Evolutionary conservation across 2,329 filamentous ascomycete species (phyloP), one percentile per base, ranked within the genome.

Genomic region (Pseudonectria foliicola): DNA sequence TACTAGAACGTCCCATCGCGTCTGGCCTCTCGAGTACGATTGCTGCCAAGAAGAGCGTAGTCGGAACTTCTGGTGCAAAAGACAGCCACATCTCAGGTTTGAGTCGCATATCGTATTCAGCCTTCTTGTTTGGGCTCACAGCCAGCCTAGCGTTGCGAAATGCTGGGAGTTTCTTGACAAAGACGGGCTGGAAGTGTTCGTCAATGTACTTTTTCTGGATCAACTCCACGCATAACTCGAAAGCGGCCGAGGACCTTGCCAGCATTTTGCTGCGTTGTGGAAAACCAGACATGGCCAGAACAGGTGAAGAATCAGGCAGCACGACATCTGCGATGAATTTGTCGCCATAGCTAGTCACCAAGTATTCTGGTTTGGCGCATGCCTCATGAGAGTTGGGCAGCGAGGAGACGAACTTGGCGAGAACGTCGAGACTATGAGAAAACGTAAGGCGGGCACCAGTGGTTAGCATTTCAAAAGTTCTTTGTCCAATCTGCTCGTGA

Each of bases 131-230:
- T 15, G 78, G 78, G 43, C 77, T 83, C n/a, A 95, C 70, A 0
- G 89, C 88, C 5, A 95, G 64, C 1, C 79, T 73, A 3, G 89
- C 88, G 56, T 95, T 95, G n/a, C 85, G 74, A 83, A 93, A 90
- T 0, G 67, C 71, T 4, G 87, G 89, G 0, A 92, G 67, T 26
- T 71, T 69, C 53, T 82, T 90, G 13, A 70, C 68, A 40, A 85
- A 85, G 0, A 73, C 75, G 0, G 92, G 85, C 36, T 85, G 73
- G 3, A 96, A 68, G 53, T 87, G 67, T 1, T 79, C 71, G 52
- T 95, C 77, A 5, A 98, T 67, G 40, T 82, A 77, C 3, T 74
- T 73, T 34, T 73, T 71, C 39, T 75, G 68, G 31, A 81, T 68
- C 12, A 98, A 68, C 42, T 77, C 56, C 2, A 87, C 56, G 52